Base-by-base conservation (phyloP, 768 basidiomycete species). In the Stropharia rugosoannulata region DNA sequence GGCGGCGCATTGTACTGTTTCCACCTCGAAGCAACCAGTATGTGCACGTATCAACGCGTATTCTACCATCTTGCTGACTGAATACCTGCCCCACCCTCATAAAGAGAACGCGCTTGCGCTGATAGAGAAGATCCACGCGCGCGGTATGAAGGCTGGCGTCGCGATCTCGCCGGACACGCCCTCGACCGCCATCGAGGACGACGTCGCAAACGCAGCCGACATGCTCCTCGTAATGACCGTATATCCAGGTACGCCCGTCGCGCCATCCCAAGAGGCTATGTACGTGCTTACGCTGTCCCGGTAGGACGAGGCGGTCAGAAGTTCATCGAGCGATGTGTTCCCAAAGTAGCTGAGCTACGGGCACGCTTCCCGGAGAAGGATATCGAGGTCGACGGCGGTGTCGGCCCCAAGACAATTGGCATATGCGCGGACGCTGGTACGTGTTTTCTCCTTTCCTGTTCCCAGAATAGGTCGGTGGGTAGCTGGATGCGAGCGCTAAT, bases 191-290 rank as follows among this genome's bases (percentile, higher is more conserved):
- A 95, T 99, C 68, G 89, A 93, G 48, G 87, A 95, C 66, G 85
- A 85, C 46, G 79, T 98, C 46, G 96, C 79, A n/a, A 65, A 84
- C 11, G 83, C 82, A 4, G 94, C 89, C 5, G 95, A 98, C 69
- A 93, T 98, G 91, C 81, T 98, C 35, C 85, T 98, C 58, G 95
- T 98, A 64, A 98, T 98, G 96, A 98, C 96, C 8, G 95, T 99
- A 22, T 88, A 93, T 66, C 96, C 95, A 43, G 96, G 90, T 89
- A 60, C 65, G 51, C 27, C n/a, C 12, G 11, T 4, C 19, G 19
- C 22, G 51, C 36, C n/a, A 18, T 48, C 16, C 12, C 39, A 37
- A 35, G 8, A 15, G 13, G 11, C 37, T 40, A 15, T 38, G 9
- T 22, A 18, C 19, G 19, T 13, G n/a, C 27, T 15, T 12, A n/a